phyloP scores from a whole-genome alignment of 208 protist species.

The Spongospora subterranea region DNA sequence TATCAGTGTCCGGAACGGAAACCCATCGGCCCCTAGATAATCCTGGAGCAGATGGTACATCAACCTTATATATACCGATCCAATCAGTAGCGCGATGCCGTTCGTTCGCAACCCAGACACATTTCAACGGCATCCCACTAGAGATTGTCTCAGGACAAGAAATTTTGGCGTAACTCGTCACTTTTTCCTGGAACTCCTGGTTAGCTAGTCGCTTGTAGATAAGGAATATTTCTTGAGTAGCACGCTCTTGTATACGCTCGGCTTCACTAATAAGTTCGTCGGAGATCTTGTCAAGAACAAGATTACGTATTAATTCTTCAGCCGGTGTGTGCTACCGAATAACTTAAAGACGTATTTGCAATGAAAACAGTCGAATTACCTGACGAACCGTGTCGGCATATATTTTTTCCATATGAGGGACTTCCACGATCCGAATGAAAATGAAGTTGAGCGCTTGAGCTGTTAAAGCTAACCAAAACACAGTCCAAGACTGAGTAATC shows the following conservation, averaged over 20 bases:
- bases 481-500: slow-evolving; percentile 79
- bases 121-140: not conserved
- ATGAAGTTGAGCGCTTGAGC: slow-evolving; percentile 80
- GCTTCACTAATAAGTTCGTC: slow-evolving; percentile 22
- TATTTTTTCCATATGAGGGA: slow-evolving; percentile 53
- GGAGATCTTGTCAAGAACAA: not conserved
- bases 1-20: slow-evolving; percentile 15
- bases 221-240: slow-evolving; percentile 32
- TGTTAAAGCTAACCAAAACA: slow-evolving; percentile 81
- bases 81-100: slow-evolving; percentile 6
- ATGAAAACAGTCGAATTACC: not conserved
- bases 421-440: slow-evolving; percentile 83
- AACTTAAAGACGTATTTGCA: not conserved
- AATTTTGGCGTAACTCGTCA: not conserved
- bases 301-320: not conserved
- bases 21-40: slow-evolving; percentile 28
- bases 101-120: not conserved
- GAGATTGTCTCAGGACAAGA: slow-evolving; percentile 28
- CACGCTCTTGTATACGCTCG: slow-evolving; percentile 38
- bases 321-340: not conserved
- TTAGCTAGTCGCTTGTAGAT: slow-evolving; percentile 54
- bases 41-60: slow-evolving; percentile 24
- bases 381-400: not conserved
- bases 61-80: slow-evolving; percentile 28
- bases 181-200: not conserved